Evolutionary conservation across 2,329 filamentous ascomycete species (phyloP).

Genomic region (Dactylellina leptospora): DNA sequence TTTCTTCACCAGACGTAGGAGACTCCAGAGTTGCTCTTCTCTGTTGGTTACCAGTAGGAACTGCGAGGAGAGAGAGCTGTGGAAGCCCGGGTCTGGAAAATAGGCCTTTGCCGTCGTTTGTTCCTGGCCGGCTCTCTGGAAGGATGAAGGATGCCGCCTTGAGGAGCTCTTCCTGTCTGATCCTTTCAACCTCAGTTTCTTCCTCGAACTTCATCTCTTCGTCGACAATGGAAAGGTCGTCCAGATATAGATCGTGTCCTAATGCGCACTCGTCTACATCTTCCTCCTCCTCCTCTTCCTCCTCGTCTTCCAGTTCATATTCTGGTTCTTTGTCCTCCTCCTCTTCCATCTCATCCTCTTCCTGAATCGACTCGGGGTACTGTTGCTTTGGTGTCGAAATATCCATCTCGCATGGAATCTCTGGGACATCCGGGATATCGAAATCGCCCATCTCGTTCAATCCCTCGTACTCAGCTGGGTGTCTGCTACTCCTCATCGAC

Average conservation of each 20-base stretch:
- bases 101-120: slow-evolving; percentile 34
- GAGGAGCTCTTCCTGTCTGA: slow-evolving; percentile 23
- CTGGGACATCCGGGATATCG: slow-evolving; percentile 30
- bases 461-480: slow-evolving; percentile 49
- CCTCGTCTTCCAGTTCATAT: not conserved
- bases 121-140: slow-evolving; percentile 40
- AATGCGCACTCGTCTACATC: slow-evolving; percentile 23
- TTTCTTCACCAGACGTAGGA: slow-evolving; percentile 48
- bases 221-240: slow-evolving; percentile 32
- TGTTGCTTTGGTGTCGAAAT: slow-evolving; percentile 45
- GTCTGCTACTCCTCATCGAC: slow-evolving; percentile 49
- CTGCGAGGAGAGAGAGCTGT: slow-evolving; percentile 47
- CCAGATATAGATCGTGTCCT: slow-evolving; percentile 32
- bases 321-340: slow-evolving; percentile 2
- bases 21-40: slow-evolving; percentile 31
- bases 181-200: slow-evolving; percentile 20
- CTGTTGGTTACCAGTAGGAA: slow-evolving; percentile 9
- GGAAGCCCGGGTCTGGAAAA: slow-evolving; percentile 31
- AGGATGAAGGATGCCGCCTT: slow-evolving; percentile 37
- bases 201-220: slow-evolving; percentile 42
- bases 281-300: slow-evolving; percentile 7
- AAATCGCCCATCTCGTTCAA: slow-evolving; percentile 42
- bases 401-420: slow-evolving; percentile 19
- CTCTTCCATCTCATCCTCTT: slow-evolving; percentile 12
- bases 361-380: slow-evolving; percentile 28